phyloP scores from a whole-genome alignment of 2,329 filamentous ascomycete species.

The Diaporthe sp. region DNA sequence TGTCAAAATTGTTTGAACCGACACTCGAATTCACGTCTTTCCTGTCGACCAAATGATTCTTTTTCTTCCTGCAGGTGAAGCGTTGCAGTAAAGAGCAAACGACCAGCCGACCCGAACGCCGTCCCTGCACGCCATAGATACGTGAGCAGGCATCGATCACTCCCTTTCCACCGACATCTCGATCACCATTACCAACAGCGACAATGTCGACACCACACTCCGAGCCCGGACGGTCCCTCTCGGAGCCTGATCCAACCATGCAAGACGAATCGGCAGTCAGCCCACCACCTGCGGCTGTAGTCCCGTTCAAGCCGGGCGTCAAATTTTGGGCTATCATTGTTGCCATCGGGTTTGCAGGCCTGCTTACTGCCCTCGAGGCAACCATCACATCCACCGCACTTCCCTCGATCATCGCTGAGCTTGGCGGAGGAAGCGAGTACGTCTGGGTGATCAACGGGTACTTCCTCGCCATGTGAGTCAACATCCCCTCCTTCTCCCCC shows the following conservation, averaged over 20 bases:
- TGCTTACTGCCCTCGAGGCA: conserved; percentile 45
- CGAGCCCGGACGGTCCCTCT: no score
- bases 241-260: not conserved
- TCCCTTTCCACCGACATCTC: not conserved
- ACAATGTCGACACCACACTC: no score
- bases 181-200: no score
- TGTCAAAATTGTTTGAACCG: not conserved
- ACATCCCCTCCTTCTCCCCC: not conserved
- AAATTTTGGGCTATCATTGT: conserved; percentile 1
- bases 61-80: not conserved
- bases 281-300: not conserved
- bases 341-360: not conserved
- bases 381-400: conserved; percentile 47
- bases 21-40: not conserved
- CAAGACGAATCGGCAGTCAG: not conserved
- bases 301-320: not conserved
- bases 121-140: not conserved
- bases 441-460: conserved; percentile 46
- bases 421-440: conserved; percentile 45
- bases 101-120: not conserved
- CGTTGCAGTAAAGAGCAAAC: not conserved
- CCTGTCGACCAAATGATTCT: not conserved
- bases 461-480: conserved; percentile 46
- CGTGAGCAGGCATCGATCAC: not conserved
- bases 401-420: conserved; percentile 44